Percentiles rank a stretch among this genome's conserved stretches.
phyloP scores from a whole-genome alignment of 352 stramenopile species.

The Globisporangium splendens region DNA sequence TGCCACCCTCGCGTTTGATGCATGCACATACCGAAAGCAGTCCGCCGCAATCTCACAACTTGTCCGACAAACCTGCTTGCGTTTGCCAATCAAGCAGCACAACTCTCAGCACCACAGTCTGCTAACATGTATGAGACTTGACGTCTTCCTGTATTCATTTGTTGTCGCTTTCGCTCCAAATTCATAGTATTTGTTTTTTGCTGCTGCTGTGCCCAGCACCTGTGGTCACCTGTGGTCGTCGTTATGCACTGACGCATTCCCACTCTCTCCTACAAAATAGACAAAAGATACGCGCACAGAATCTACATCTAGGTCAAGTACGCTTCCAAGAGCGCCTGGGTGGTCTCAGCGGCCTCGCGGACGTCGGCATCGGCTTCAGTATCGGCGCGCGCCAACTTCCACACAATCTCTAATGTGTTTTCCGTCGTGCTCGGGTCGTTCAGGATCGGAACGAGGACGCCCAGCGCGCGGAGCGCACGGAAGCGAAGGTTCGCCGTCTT shows the following conservation, averaged over 20 bases:
- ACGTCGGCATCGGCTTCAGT: slow-evolving; percentile 74
- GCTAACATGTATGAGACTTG: too few relatives aligned
- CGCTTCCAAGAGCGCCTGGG: slow-evolving; percentile 46
- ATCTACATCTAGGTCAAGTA: slow-evolving; percentile 32
- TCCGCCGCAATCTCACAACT: too few relatives aligned
- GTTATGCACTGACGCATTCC: slow-evolving; percentile 5
- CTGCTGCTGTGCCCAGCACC: slow-evolving; percentile 1
- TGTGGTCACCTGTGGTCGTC: neutral
- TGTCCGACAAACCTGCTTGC: too few relatives aligned
- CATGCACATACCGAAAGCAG: too few relatives aligned
- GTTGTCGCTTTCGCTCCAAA: too few relatives aligned
- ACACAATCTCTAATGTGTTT: slow-evolving; percentile 75
- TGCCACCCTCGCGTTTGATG: too few relatives aligned
- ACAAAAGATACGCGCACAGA: slow-evolving; percentile 6
- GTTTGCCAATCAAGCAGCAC: too few relatives aligned
- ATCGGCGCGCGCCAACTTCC: slow-evolving; percentile 49
- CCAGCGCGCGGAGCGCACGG: slow-evolving; percentile 68
- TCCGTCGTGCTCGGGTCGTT: slow-evolving; percentile 63
- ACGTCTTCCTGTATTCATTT: too few relatives aligned
- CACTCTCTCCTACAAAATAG: slow-evolving; percentile 12
- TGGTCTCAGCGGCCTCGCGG: slow-evolving; percentile 63
- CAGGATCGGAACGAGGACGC: slow-evolving; percentile 56
- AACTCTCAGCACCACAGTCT: too few relatives aligned
- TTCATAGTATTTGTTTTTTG: too few relatives aligned
- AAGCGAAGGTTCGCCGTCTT: slow-evolving; percentile 83